Percentiles rank a stretch among this genome's conserved stretches.
phyloP scores from a whole-genome alignment of 164 flowering plant species.

The Piper betle region DNA sequence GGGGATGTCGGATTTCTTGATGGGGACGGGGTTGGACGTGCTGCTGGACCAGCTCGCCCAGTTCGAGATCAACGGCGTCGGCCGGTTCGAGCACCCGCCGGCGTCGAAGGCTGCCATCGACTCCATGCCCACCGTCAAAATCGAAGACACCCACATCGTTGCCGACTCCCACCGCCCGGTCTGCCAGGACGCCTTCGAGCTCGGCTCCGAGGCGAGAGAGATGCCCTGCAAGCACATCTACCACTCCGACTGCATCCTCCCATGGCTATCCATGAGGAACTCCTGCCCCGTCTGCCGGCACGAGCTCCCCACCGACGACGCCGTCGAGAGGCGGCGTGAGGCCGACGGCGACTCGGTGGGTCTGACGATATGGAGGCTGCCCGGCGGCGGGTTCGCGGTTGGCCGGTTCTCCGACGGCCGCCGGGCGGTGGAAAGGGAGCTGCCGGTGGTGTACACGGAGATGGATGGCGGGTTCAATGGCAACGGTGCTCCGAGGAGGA shows the following conservation, averaged over 20 bases:
- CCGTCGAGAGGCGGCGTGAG: constrained; percentile 5
- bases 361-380: constrained; percentile 66
- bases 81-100: constrained; percentile 47
- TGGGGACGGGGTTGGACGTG: constrained; percentile 71
- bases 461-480: constrained; percentile 49
- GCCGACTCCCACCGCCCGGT: constrained; percentile 55
- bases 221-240: constrained; percentile 84
- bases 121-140: constrained; percentile 54
- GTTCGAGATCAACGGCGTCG: constrained; percentile 44
- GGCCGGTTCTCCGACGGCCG: constrained; percentile 57
- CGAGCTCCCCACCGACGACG: constrained; percentile 40
- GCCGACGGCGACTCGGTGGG: constrained; percentile 39
- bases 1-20: constrained; percentile 51
- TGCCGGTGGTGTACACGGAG: constrained; percentile 63
- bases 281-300: constrained; percentile 80
- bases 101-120: constrained; percentile 66
- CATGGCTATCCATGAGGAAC: constrained; percentile 60
- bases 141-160: constrained; percentile 20
- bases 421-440: constrained; percentile 35
- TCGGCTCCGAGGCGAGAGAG: constrained; percentile 51
- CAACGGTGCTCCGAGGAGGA: constrained; percentile 37
- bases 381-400: constrained; percentile 83
- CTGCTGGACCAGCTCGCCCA: constrained; percentile 59
- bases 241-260: constrained; percentile 67
- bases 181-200: constrained; percentile 49